Evolutionary conservation across 2,329 filamentous ascomycete species (phyloP).

Genomic region (Colletotrichum sansevieriae): DNA sequence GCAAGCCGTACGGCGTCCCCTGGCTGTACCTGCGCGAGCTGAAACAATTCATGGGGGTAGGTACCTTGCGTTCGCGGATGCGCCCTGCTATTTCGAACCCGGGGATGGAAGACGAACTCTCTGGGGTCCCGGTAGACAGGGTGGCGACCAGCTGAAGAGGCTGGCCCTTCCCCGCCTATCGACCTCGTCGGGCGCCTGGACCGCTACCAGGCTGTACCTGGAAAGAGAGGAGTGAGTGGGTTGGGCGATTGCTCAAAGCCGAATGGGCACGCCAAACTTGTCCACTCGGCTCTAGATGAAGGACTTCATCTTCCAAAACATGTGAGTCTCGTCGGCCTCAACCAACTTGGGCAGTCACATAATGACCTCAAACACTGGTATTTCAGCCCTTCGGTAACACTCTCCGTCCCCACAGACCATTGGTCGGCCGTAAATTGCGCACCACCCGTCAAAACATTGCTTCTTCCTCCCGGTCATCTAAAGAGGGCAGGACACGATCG

Average conservation of each 20-base stretch:
- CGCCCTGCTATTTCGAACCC: not conserved
- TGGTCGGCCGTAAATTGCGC: not conserved
- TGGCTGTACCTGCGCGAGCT: not conserved
- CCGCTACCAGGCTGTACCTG: conserved; percentile 16
- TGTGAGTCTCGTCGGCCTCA: not conserved
- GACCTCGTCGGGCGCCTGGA: conserved; percentile 6
- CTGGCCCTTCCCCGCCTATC: not conserved
- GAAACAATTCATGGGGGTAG: conserved; percentile 6
- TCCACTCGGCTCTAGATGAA: conserved; percentile 11
- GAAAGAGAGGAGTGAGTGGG: not conserved
- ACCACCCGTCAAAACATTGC: not conserved
- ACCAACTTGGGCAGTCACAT: no score
- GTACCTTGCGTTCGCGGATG: no score
- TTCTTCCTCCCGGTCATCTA: conserved; percentile 9
- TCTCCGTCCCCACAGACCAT: not conserved
- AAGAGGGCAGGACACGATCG: conserved; percentile 10
- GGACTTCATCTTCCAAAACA: not conserved
- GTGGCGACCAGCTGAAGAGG: not conserved
- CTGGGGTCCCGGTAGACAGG: not conserved
- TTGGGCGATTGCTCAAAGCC: conserved; percentile 6
- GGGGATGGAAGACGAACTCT: not conserved
- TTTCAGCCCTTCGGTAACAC: not conserved
- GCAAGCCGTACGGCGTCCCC: not conserved
- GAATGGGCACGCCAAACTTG: not conserved
- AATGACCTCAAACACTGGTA: no score